Percentiles rank a stretch among this genome's conserved stretches.
These are phyloP conservation scores for Exophiala spinifera DNA, from an alignment of 2,329 filamentous ascomycete genomes.

Conservation along the genomic window DNA sequence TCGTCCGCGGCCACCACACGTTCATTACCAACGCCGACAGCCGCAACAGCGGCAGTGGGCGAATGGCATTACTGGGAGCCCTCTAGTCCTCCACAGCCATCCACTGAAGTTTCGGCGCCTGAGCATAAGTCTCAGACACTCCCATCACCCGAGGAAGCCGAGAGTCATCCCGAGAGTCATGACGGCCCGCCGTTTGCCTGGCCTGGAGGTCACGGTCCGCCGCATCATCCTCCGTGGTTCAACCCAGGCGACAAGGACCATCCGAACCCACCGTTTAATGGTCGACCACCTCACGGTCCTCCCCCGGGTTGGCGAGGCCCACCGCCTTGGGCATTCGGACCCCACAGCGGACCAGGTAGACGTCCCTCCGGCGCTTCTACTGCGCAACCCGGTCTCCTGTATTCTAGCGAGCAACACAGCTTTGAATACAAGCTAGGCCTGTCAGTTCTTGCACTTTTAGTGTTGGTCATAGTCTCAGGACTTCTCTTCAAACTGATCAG, in stretches of 20 bases:
- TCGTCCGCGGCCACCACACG: background rate
- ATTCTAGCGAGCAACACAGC: background rate
- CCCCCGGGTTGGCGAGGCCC: background rate
- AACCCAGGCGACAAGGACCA: slow-evolving; percentile 1
- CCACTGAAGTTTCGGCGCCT: background rate
- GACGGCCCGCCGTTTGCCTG: background rate
- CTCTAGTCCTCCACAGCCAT: background rate
- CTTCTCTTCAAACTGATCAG: slow-evolving; percentile 45
- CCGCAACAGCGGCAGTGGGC: background rate
- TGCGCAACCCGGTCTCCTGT: background rate
- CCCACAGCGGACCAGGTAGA: slow-evolving; percentile 2
- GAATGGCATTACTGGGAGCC: background rate
- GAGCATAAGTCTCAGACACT: background rate
- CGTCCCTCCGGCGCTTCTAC: background rate
- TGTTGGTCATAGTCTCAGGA: slow-evolving; percentile 40
- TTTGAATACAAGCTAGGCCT: slow-evolving; percentile 10
- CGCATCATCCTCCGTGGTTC: slow-evolving; percentile 1
- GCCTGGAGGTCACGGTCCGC: slow-evolving; percentile 4
- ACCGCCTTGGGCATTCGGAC: slow-evolving; percentile 2
- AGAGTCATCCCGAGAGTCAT: background rate
- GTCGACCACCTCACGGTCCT: slow-evolving; percentile 6
- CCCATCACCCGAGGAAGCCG: background rate
- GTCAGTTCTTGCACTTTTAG: slow-evolving; percentile 39
- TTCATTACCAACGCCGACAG: background rate
- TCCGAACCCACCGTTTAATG: background rate